Evolutionary conservation across 2,329 filamentous ascomycete species (phyloP), one percentile per base, ranked within the genome.

Genomic region (Trichophyton schoenleinii): DNA sequence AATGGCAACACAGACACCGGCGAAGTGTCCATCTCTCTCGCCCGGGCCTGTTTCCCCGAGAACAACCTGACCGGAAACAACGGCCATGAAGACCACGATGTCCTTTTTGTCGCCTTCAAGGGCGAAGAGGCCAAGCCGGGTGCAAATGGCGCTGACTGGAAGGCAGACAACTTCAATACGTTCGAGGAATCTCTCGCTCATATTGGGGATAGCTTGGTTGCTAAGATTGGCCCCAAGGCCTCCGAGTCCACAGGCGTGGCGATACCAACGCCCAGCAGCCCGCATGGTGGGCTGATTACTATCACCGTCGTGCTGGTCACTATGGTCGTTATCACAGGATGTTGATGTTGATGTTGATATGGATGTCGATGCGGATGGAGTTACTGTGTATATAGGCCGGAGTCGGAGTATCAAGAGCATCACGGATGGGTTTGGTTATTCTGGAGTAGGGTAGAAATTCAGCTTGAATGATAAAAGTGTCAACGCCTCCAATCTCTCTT

Each of bases 21-120:
- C 42, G 83, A 86, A 65, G 77, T 80, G 0, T 80, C 80, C 28
- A 78, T 86, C 64, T 79, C 81, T 1, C 74, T 86, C 6, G 83
- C 80, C 1, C 80, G 81, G 36, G 73, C 79, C 20, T 86, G 83
- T 68, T 86, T 78, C 67, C 81, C 81, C 2, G 71, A 74, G 4
- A 68, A 73, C 15, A 68, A 68, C 1, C 72, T 87, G 36, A 81
- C 73, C 42, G 84, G 83, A 2, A 73, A 84, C 68, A 74, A 71
- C 60, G 84, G 84, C 0, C 79, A 86, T 69, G 76, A 77, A 46
- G 70, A 74, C 15, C 77, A 82, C 38, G 83, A 87, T 68, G 81
- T 87, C 0, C 70, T 87, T 41, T 87, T 81, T 69, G 75, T 87
- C 57, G 84, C 81, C 0, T 87, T 87, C 67, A 74, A 74, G 0